These are phyloP conservation scores for Rhodotorula sp. DNA, from an alignment of 1,284 basidiomycete species.

Conservation along the genomic window DNA sequence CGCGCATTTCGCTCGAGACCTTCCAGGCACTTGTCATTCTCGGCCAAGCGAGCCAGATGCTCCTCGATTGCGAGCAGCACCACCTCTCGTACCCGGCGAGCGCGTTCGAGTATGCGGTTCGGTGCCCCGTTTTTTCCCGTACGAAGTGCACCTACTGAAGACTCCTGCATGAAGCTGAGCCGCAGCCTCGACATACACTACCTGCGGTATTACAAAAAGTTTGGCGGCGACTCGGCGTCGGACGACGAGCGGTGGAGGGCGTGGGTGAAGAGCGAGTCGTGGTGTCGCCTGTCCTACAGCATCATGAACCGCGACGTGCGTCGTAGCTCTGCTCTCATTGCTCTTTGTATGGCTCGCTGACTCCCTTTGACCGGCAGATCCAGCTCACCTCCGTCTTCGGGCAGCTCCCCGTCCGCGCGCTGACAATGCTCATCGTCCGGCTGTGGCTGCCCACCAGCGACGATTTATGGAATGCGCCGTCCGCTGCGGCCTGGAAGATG, in stretches of 20 bases:
- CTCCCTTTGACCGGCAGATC: not conserved
- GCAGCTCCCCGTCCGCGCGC: constrained; percentile 1
- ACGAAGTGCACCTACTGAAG: too few species aligned
- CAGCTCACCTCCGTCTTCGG: constrained; percentile 3
- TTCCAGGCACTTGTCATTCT: constrained; percentile 4
- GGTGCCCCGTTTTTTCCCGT: too few species aligned
- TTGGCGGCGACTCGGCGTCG: too few species aligned
- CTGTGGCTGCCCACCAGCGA: not conserved
- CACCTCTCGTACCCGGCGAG: not conserved
- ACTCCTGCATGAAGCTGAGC: too few species aligned
- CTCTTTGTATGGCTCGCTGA: not conserved
- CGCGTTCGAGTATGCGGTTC: not conserved
- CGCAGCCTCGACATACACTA: constrained; percentile 6
- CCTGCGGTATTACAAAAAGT: not conserved
- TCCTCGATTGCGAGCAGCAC: not conserved
- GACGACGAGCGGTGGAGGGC: not conserved
- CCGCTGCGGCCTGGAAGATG: not conserved
- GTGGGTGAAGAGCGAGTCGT: not conserved
- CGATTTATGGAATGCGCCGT: not conserved
- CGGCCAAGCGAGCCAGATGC: constrained; percentile 10
- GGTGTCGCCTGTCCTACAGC: not conserved
- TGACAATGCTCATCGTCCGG: constrained; percentile 4
- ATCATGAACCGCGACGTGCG: not conserved
- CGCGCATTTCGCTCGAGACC: not conserved
- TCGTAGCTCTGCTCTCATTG: not conserved